Conservation (phyloP, 2,329 filamentous ascomycete genomes). For the Fusarium camptoceras region DNA sequence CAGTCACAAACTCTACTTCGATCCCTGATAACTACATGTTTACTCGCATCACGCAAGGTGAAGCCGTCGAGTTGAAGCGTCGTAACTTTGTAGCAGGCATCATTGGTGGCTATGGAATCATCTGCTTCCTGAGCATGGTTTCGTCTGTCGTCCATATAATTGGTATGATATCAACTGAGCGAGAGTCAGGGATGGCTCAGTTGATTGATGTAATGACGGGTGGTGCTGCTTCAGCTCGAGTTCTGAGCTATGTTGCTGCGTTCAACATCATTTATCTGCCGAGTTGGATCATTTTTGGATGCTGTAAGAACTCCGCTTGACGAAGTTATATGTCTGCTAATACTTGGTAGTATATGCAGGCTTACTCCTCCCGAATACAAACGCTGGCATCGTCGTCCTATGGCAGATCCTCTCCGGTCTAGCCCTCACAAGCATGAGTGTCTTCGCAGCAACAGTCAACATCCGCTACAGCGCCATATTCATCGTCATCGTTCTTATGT, state of each 20-base stretch:
- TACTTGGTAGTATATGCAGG: slow-evolving; percentile 59
- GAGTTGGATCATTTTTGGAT: slow-evolving; percentile 70
- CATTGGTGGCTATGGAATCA: too few species aligned
- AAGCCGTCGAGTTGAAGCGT: too few species aligned
- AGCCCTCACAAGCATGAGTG: background rate
- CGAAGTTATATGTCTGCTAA: background rate
- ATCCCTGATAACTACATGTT: slow-evolving; percentile 2
- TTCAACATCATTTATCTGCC: slow-evolving; percentile 81
- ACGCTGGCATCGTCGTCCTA: background rate
- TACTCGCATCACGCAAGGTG: slow-evolving; percentile 2
- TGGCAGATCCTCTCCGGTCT: slow-evolving; percentile 5
- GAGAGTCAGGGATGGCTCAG: slow-evolving; percentile 83
- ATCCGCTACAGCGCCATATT: slow-evolving; percentile 3
- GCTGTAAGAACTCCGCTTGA: background rate
- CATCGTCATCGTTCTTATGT: background rate
- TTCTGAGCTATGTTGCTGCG: slow-evolving; percentile 77
- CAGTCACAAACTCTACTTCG: slow-evolving; percentile 3
- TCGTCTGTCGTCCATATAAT: slow-evolving; percentile 8
- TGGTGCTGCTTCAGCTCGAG: slow-evolving; percentile 71
- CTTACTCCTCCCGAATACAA: background rate
- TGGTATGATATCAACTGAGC: slow-evolving; percentile 81
- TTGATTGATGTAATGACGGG: slow-evolving; percentile 89
- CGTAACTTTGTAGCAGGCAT: too few species aligned
- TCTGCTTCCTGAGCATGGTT: slow-evolving; percentile 16
- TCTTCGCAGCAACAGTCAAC: slow-evolving; percentile 5